Conservation (phyloP, 1,284 basidiomycete species). For the Thecaphora frezii region DNA sequence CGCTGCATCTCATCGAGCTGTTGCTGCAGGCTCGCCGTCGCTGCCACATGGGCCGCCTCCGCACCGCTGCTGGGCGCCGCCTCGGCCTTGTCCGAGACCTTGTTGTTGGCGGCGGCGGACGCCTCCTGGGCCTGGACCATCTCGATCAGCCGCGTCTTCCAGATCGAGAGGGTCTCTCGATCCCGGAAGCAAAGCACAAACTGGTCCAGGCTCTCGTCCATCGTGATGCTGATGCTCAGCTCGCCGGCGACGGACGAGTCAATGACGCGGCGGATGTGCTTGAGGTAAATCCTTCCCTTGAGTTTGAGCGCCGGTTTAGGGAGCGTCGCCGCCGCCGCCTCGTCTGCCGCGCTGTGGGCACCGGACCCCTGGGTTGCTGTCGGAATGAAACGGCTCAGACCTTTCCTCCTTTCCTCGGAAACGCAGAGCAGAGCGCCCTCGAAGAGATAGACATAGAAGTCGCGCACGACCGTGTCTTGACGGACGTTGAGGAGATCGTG, state of each 20-base stretch:
- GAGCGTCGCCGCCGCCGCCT: no score
- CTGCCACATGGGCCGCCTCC: background rate
- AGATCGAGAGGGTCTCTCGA: constrained; percentile 79
- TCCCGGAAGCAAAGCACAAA: constrained; percentile 94
- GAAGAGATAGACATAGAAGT: constrained; percentile 94
- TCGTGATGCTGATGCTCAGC: constrained; percentile 85
- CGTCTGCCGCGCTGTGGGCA: no score
- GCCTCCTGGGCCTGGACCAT: constrained; percentile 12
- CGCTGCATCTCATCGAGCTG: background rate
- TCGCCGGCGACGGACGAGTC: constrained; percentile 76
- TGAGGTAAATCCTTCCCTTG: constrained; percentile 90
- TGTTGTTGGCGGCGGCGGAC: constrained; percentile 1
- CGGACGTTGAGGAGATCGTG: constrained; percentile 87
- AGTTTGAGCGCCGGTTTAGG: constrained; percentile 77
- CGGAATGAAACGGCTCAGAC: constrained; percentile 70
- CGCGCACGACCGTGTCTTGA: constrained; percentile 79
- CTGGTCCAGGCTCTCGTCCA: constrained; percentile 87
- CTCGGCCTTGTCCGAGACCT: constrained; percentile 14
- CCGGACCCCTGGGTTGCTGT: constrained; percentile 59
- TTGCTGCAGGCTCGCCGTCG: background rate
- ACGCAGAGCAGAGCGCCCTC: constrained; percentile 95
- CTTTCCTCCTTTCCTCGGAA: constrained; percentile 83
- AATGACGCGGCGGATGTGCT: constrained; percentile 83
- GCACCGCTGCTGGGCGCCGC: background rate
- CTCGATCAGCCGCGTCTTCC: constrained; percentile 65